These are phyloP conservation scores for California macrophylla DNA, from an alignment of 441 rosid species.

Conservation along the genomic window DNA sequence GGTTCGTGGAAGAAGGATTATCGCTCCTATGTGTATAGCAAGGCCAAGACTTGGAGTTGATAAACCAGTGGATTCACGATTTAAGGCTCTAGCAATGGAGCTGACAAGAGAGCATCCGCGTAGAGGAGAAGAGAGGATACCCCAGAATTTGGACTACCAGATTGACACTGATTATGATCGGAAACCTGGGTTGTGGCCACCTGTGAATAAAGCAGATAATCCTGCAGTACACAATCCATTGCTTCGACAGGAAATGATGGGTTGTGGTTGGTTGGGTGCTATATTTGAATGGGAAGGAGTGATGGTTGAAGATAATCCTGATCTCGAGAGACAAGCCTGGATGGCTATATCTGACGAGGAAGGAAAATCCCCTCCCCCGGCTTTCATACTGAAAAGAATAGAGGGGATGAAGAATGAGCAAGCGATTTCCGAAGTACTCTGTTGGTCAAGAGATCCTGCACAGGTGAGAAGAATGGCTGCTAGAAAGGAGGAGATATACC, in stretches of 20 bases:
- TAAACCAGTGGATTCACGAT: conserved; percentile 21
- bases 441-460: conserved; percentile 85
- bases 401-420: conserved; percentile 97
- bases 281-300: conserved; percentile 98
- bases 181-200: conserved; percentile 71
- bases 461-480: conserved; percentile 63
- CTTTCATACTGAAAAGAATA: conserved; percentile 50
- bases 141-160: conserved; percentile 38
- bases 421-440: conserved; percentile 79
- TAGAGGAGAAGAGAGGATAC: conserved; percentile 43
- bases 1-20: conserved; percentile 29
- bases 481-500: conserved; percentile 72
- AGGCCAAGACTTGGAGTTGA: conserved; percentile 26
- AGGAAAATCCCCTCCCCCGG: conserved; percentile 75
- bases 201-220: conserved; percentile 73
- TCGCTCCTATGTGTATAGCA: conserved; percentile 19
- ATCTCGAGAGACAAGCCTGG: conserved; percentile 80
- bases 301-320: conserved; percentile 68
- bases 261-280: conserved; percentile 94
- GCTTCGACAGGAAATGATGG: conserved; percentile 89
- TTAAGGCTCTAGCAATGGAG: conserved; percentile 63
- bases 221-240: conserved; percentile 72
- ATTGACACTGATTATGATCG: conserved; percentile 33
- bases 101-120: conserved; percentile 59
- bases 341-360: conserved; percentile 71